Percentiles rank a stretch among this genome's conserved stretches.
Evolutionary conservation across 352 stramenopile genomes (phyloP).

Genomic region (Phytopythium sindhum): DNA sequence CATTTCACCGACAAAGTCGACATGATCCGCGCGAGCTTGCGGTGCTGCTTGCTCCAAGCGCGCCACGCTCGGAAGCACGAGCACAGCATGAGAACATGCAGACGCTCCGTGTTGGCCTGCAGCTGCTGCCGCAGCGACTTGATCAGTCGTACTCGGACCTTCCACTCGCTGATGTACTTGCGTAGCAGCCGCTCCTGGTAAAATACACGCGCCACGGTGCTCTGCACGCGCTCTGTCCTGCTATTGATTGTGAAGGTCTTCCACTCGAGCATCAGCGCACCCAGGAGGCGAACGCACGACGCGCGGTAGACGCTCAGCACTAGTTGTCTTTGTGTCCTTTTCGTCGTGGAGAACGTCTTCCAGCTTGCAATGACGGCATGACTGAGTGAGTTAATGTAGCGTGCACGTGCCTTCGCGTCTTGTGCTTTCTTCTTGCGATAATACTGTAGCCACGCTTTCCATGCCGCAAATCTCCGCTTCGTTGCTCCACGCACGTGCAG

Average conservation of each 20-base stretch:
- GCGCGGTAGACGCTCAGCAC: constrained; percentile 27
- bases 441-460: constrained; percentile 10
- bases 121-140: constrained; percentile 28
- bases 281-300: constrained; percentile 23
- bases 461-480: constrained; percentile 13
- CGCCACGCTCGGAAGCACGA: constrained; percentile 55
- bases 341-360: constrained; percentile 7
- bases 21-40: constrained; percentile 24
- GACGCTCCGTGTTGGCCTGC: constrained; percentile 50
- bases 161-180: constrained; percentile 24
- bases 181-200: constrained; percentile 11
- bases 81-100: constrained; percentile 58
- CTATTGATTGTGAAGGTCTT: constrained; percentile 15
- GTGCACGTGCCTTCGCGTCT: not conserved
- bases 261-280: constrained; percentile 27
- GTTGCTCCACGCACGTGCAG: constrained; percentile 9
- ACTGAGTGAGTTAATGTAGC: constrained; percentile 1
- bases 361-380: constrained; percentile 8
- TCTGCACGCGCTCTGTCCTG: constrained; percentile 21
- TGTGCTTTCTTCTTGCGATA: constrained; percentile 3
- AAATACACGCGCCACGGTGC: constrained; percentile 20
- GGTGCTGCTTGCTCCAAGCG: constrained; percentile 25
- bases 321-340: constrained; percentile 11
- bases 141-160: constrained; percentile 14
- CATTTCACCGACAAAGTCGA: constrained; percentile 18